A percentile compares a stretch with the other conserved stretches of the same genome.
Evolutionary conservation across 768 basidiomycete species (phyloP).

Genomic region (Russula brevipes): DNA sequence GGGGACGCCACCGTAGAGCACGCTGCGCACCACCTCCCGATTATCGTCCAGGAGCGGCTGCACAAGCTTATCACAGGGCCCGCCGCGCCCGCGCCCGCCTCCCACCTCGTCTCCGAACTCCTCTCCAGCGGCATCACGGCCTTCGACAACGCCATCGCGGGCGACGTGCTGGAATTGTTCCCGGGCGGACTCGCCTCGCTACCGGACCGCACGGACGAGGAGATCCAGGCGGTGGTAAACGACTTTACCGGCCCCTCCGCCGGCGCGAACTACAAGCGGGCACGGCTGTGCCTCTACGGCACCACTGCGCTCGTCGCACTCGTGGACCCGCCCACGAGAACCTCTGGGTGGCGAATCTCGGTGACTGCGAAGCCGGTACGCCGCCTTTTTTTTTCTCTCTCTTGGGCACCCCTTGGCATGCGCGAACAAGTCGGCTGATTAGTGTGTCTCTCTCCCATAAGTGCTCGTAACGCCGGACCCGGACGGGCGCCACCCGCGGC

Average conservation of each 20-base stretch:
- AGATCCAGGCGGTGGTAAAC: slow-evolving; percentile 58
- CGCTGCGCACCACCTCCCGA: slow-evolving; percentile 39
- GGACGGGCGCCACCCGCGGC: slow-evolving; percentile 45
- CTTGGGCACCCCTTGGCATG: neutral
- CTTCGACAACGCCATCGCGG: slow-evolving; percentile 43
- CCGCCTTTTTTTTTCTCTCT: slow-evolving; percentile 14
- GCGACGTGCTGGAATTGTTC: slow-evolving; percentile 42
- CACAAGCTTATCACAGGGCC: slow-evolving; percentile 32
- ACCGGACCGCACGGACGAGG: slow-evolving; percentile 40
- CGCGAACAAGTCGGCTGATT: neutral
- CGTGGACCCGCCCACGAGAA: slow-evolving; percentile 61
- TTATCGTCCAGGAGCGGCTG: slow-evolving; percentile 36
- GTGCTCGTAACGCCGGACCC: slow-evolving; percentile 43
- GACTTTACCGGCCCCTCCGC: slow-evolving; percentile 47
- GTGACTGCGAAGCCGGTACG: slow-evolving; percentile 76
- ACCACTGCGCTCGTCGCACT: slow-evolving; percentile 73
- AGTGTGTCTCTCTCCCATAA: slow-evolving; percentile 6
- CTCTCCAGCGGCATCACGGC: slow-evolving; percentile 36
- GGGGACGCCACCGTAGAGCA: slow-evolving; percentile 46
- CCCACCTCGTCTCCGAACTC: slow-evolving; percentile 36
- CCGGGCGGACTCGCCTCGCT: slow-evolving; percentile 51
- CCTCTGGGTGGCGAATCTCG: slow-evolving; percentile 78
- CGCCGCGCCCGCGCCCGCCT: slow-evolving; percentile 25
- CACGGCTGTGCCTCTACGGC: slow-evolving; percentile 74
- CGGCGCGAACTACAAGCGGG: slow-evolving; percentile 61